Base-by-base conservation (phyloP, 2,329 filamentous ascomycete genomes). In the Penicillium sp. region DNA sequence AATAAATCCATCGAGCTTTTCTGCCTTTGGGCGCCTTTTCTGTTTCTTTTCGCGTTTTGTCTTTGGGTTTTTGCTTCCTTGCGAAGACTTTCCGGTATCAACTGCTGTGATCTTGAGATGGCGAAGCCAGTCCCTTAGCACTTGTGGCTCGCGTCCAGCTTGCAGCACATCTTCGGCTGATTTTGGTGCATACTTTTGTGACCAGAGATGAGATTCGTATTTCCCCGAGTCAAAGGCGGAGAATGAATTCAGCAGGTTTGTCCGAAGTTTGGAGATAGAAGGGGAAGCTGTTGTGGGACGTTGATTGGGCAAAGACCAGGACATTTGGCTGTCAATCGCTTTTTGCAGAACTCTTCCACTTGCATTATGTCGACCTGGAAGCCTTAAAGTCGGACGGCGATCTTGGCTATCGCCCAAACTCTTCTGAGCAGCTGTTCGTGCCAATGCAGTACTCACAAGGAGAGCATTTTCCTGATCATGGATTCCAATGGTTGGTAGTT, bases 61-160 rank as follows among this genome's bases (percentile, higher is more conserved):
- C 47, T 71, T 71, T 31, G 43, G 56, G 58, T 63, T 67, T 22
- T 60, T 62, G 37, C 47, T 55, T 60, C 76, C 69, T 24, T 63
- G 76, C 3, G 61, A 56, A 63, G 52, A 62, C 42, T 62, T 73
- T 2, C 86, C 85, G 0, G 84, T 88, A 56, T 90, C 87, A 0
- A 97, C 89, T 4, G 90, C 83, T 59, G 89, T 85, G 0, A 99
- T 87, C 57, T 86, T 89, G 46, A 96, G 81, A 33, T 83, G 86
- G 56, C 85, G 81, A 8, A 99, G 78, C 95, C 95, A 99, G 58
- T 93, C 85, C 56, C 87, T 87, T 24, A 99, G 76, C 9, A 93
- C 77, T 1, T 80, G 68, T 1, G 86, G 86, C 71, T 97, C 91
- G 45, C 79, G 83, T 2, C 89, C 88, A 16, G 79, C 72, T 67